Conservation (phyloP, 2,329 filamentous ascomycete genomes). For the Aspergillus arachidicola region DNA sequence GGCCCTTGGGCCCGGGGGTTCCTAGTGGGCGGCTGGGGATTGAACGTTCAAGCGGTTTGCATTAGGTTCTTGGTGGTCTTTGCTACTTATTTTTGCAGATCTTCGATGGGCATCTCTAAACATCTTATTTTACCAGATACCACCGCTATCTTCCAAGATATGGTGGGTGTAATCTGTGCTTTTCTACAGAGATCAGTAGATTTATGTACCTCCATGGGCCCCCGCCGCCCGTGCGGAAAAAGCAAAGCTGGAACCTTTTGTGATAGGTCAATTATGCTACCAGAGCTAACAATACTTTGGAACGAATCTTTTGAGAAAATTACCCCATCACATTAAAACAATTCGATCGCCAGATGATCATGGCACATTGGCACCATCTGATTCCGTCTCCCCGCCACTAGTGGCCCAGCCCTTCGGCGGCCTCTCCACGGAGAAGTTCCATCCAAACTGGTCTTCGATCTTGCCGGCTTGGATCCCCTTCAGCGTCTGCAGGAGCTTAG, state of each 20-base stretch:
- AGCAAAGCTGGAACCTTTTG: background rate
- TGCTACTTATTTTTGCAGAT: background rate
- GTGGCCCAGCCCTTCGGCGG: slow-evolving; percentile 36
- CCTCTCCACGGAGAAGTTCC: slow-evolving; percentile 56
- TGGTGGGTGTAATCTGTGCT: background rate
- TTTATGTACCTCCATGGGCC: background rate
- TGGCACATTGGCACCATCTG: slow-evolving; percentile 31
- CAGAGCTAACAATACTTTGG: background rate
- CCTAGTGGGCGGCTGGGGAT: no score
- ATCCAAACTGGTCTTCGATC: slow-evolving; percentile 74
- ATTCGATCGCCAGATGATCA: slow-evolving; percentile 9
- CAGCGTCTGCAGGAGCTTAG: slow-evolving; percentile 72
- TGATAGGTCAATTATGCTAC: background rate
- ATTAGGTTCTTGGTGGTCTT: background rate
- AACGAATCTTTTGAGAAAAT: background rate
- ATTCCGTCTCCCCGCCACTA: slow-evolving; percentile 21
- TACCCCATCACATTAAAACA: no score
- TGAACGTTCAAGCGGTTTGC: no score
- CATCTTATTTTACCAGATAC: background rate
- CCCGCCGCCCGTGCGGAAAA: background rate
- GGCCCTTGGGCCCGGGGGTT: background rate
- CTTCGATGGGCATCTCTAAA: background rate
- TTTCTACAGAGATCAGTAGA: background rate
- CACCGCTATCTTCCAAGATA: background rate
- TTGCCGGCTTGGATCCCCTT: slow-evolving; percentile 86